These are phyloP conservation scores for Sarcocystis neurona DNA, from an alignment of 169 alveolate genomes.

Conservation along the genomic window DNA sequence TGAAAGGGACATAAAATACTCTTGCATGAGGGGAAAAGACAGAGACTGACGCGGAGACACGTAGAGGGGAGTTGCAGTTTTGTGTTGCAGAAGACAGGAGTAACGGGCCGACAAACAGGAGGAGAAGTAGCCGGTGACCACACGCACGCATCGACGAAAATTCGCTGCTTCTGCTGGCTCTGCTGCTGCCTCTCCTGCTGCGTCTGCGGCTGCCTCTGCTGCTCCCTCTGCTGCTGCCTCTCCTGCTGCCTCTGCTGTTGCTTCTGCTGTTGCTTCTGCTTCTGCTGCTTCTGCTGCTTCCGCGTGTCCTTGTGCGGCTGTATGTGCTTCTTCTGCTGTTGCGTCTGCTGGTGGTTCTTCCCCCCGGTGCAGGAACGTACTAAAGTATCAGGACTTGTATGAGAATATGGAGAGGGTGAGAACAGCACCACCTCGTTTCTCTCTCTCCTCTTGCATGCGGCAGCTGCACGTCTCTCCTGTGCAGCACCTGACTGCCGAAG, in stretches of 20 bases:
- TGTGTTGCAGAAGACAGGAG: no score
- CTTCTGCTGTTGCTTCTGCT: constrained; percentile 1
- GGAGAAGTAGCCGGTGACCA: no score
- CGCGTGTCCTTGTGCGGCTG: not conserved
- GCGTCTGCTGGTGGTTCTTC: not conserved
- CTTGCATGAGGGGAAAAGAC: no score
- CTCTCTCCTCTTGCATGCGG: no score
- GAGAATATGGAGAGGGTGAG: not conserved
- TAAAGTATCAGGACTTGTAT: not conserved
- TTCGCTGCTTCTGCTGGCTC: no score
- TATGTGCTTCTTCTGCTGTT: not conserved
- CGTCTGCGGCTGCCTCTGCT: not conserved
- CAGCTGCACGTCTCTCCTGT: no score
- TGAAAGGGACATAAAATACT: no score
- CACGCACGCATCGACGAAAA: no score
- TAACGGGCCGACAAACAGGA: no score
- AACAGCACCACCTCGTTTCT: not conserved
- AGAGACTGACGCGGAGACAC: no score
- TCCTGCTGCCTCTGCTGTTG: constrained; percentile 18
- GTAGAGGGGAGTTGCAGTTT: no score
- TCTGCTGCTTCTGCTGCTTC: constrained; percentile 37
- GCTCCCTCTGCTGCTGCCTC: not conserved
- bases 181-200: not conserved
- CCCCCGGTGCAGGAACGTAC: not conserved
- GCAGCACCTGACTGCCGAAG: no score